A percentile compares a stretch with the other conserved stretches of the same genome.
phyloP scores from a whole-genome alignment of 1,284 basidiomycete species.

The Rhodotorula sp. region DNA sequence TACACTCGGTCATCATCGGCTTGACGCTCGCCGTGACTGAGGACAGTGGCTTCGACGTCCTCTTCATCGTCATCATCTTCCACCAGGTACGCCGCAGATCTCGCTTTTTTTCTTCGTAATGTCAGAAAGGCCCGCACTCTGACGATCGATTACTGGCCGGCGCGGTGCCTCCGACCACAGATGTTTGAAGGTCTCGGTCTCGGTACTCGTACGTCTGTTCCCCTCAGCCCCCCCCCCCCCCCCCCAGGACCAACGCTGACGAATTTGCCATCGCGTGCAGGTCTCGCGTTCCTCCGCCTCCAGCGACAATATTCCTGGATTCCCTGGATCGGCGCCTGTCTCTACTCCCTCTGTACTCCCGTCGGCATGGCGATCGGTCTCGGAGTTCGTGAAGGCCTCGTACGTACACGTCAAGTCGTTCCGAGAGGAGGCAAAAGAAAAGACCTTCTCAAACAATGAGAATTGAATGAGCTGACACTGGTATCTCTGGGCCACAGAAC shows the following conservation, averaged over 20 bases:
- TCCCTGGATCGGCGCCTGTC: constrained; percentile 62
- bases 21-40: constrained; percentile 81
- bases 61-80: constrained; percentile 80
- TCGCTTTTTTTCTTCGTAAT: constrained; percentile 18
- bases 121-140: background rate
- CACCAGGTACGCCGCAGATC: constrained; percentile 39
- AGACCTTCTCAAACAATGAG: background rate
- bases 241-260: background rate
- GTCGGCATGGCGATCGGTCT: constrained; percentile 80
- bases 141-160: no score
- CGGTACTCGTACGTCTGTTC: constrained; percentile 56
- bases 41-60: constrained; percentile 65
- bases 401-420: no score
- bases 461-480: no score
- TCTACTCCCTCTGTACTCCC: constrained; percentile 81
- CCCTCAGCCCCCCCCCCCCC: background rate
- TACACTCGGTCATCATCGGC: constrained; percentile 57
- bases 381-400: constrained; percentile 59
- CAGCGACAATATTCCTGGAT: constrained; percentile 61
- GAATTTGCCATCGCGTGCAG: background rate
- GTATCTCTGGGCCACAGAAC: constrained; percentile 54
- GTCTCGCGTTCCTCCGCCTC: constrained; percentile 68
- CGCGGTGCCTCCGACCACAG: constrained; percentile 37
- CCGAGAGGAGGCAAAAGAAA: no score
- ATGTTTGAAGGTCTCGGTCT: constrained; percentile 85